Percentiles rank a stretch among this genome's conserved stretches.
These are phyloP conservation scores for Sclerotiophoma versabilis DNA, from an alignment of 2,329 filamentous ascomycete genomes.

Conservation along the genomic window DNA sequence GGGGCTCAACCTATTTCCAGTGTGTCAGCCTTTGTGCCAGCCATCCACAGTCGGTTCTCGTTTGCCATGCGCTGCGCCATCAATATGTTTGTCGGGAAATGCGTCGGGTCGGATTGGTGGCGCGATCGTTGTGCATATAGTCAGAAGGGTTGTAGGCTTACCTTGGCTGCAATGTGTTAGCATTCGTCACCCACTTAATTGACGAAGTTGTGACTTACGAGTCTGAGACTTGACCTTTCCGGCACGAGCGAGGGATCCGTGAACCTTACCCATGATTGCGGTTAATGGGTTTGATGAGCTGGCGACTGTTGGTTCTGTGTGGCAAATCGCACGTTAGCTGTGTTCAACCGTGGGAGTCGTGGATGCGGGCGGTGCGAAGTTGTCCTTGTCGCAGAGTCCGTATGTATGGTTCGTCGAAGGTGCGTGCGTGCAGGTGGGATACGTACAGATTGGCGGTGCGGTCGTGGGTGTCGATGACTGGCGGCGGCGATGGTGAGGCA, in stretches of 20 bases:
- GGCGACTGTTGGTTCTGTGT: conserved; percentile 38
- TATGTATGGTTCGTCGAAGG: conserved; percentile 3
- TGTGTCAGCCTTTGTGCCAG: conserved; percentile 31
- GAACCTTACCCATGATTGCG: conserved; percentile 87
- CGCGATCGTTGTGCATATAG: neutral
- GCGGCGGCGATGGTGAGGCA: conserved; percentile 33
- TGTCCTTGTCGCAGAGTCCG: conserved; percentile 15
- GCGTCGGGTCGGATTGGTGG: neutral
- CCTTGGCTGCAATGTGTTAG: conserved; percentile 37
- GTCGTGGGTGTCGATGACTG: conserved; percentile 45
- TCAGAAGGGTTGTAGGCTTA: conserved; percentile 21
- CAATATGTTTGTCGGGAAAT: neutral
- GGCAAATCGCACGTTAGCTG: conserved; percentile 44
- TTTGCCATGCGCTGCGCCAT: neutral
- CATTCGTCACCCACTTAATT: conserved; percentile 4
- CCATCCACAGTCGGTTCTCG: neutral
- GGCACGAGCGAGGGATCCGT: conserved; percentile 93
- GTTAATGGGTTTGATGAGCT: conserved; percentile 46
- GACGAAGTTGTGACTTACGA: conserved; percentile 26
- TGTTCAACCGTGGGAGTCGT: conserved; percentile 13
- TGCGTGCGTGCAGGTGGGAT: conserved; percentile 20
- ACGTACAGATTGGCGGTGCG: conserved; percentile 46
- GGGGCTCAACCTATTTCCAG: conserved; percentile 73
- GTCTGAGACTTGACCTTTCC: conserved; percentile 86
- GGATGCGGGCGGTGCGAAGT: conserved; percentile 5